phyloP scores from a whole-genome alignment of 148 eudicot genomes.

The Vaccinium myrtillus region DNA sequence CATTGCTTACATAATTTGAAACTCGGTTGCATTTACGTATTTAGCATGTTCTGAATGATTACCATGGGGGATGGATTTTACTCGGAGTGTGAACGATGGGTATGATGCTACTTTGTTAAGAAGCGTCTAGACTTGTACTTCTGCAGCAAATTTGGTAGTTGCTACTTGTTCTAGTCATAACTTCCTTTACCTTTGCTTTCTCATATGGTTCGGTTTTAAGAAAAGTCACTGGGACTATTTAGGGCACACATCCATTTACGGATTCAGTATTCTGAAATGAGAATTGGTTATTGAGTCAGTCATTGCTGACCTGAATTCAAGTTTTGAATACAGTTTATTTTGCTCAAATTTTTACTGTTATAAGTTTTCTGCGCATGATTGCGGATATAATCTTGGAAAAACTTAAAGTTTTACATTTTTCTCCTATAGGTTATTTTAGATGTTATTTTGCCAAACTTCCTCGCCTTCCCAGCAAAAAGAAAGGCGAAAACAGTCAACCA shows the following conservation, averaged over 20 bases:
- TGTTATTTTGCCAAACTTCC: neutral
- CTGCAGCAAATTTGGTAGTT: neutral
- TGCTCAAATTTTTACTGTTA: neutral
- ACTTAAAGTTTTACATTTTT: neutral
- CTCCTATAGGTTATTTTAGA: neutral
- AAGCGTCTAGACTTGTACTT: neutral
- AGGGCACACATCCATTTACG: neutral
- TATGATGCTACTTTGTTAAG: conserved; percentile 3
- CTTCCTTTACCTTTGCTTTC: neutral
- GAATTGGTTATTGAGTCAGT: neutral
- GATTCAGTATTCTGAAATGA: neutral
- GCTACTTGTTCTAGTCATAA: neutral
- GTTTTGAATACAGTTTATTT: neutral
- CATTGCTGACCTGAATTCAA: neutral
- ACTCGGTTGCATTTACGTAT: neutral
- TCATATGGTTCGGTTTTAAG: neutral
- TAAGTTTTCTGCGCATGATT: neutral
- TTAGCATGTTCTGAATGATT: neutral
- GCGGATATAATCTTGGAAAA: neutral
- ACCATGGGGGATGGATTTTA: neutral
- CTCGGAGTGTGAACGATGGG: neutral
- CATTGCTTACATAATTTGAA: neutral
- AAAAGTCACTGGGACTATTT: neutral
- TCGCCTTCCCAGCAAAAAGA: neutral
- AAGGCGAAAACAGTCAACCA: neutral